phyloP scores from a whole-genome alignment of 129 eudicot genomes.

The Dittrichia graveolens region DNA sequence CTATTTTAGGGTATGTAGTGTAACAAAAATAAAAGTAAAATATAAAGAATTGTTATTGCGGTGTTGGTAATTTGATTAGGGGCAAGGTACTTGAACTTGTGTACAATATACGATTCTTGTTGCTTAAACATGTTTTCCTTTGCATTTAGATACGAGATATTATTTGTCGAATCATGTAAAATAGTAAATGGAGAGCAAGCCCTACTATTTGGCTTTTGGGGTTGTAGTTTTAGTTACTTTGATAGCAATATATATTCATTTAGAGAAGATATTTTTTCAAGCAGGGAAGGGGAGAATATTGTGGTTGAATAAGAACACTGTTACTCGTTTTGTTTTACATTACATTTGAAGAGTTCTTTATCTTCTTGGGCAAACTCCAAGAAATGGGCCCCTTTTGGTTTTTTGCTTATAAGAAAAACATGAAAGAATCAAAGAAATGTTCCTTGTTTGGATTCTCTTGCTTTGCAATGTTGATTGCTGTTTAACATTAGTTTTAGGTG shows the following conservation, averaged over 20 bases:
- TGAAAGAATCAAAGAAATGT: neutral
- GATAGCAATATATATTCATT: no score
- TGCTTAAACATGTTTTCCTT: neutral
- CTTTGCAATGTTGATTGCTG: neutral
- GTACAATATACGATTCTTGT: constrained; percentile 9
- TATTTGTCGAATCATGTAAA: neutral
- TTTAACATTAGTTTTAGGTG: neutral
- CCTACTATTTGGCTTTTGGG: constrained; percentile 7
- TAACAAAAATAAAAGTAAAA: neutral
- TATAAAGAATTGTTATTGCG: neutral
- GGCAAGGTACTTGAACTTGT: constrained; percentile 1
- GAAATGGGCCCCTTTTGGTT: neutral
- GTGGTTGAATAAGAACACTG: neutral
- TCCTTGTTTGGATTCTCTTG: neutral
- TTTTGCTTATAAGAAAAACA: no score
- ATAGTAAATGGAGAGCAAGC: neutral
- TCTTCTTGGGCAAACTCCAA: constrained; percentile 1
- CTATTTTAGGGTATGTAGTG: neutral
- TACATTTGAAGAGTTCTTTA: neutral
- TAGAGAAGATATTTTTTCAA: neutral
- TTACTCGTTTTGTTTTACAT: neutral
- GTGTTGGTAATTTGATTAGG: constrained; percentile 10
- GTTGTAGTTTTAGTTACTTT: neutral
- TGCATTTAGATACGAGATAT: constrained; percentile 3
- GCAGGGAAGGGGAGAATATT: neutral